Base-by-base conservation (phyloP, 768 basidiomycete genomes). In the Leucocoprinus leucothites region DNA sequence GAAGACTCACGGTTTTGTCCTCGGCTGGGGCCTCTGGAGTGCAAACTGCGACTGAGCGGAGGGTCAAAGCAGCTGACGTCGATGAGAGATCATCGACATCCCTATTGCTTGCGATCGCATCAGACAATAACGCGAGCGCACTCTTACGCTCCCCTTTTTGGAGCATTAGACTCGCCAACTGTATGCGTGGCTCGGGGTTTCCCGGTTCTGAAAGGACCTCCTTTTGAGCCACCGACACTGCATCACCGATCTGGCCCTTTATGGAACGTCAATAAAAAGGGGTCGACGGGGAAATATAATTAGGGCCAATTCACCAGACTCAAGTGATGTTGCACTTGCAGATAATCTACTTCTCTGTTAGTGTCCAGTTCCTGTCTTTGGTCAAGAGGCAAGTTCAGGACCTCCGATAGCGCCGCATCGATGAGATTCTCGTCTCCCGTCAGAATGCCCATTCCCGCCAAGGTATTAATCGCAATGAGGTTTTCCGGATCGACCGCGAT, bases 401-500 rank as follows among this genome's bases (percentile, higher is more conserved):
- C 80, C 66, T 97, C 94, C 0, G 89, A 86, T 11, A 95, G 71
- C 0, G 93, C 89, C 1, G 94, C 94, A 65, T 95, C 91, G 22
- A 94, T 78, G 18, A 97, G 78, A 34, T 78, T 80, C 31, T 88
- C 85, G 62, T 96, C 94, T 31, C 78, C 76, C 2, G 87, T 87
- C 51, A 94, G 70, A 53, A 94, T 84, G 9, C 91, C 94, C 82
- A 97, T 93, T n/a, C 89, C 89, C 0, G 90, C 89, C 1, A 98
- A 79, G 0, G 86, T 80, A 44, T 87, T 90, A 67, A 96, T 89
- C 1, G 91, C 92, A 51, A 80, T 76, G 48, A 94, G 66, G 63
- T 94, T 91, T 58, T 87, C 87, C 0, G 87, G 80, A 65, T 96
- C 90, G 22, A 77, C 69, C 0, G 86, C 77, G 59, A 97, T 87